Evolutionary conservation across 345 rosid species (phyloP).

Genomic region (Corchorus olitorius): DNA sequence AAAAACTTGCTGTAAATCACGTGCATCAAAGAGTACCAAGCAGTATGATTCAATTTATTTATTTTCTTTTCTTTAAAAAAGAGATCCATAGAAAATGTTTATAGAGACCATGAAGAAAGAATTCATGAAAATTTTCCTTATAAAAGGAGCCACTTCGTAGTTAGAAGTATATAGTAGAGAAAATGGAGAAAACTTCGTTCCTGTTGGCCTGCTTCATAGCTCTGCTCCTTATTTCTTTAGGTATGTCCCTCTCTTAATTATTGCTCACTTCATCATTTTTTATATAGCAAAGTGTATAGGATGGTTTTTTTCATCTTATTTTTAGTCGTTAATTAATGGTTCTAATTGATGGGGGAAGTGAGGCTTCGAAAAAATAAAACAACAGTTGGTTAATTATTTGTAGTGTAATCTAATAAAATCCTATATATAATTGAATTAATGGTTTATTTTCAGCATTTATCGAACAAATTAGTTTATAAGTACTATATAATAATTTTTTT

Average conservation of each 20-base stretch:
- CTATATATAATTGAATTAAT: no score
- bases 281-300: neutral
- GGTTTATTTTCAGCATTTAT: no score
- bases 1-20: conserved; percentile 4
- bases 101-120: no score
- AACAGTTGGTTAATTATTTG: no score
- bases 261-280: neutral
- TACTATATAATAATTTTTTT: no score
- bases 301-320: neutral
- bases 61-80: neutral
- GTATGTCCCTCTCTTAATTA: neutral
- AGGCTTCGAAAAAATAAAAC: no score
- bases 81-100: no score
- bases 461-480: no score
- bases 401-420: no score
- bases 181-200: conserved; percentile 7
- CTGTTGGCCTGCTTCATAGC: conserved; percentile 4
- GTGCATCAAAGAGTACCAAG: neutral
- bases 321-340: neutral
- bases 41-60: neutral
- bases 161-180: no score
- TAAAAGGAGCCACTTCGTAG: neutral
- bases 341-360: no score
- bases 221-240: neutral
- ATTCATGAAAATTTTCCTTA: neutral